Evolutionary conservation across 305 asterid species (phyloP), one percentile per base, ranked within the genome.

Genomic region (Withania somnifera): DNA sequence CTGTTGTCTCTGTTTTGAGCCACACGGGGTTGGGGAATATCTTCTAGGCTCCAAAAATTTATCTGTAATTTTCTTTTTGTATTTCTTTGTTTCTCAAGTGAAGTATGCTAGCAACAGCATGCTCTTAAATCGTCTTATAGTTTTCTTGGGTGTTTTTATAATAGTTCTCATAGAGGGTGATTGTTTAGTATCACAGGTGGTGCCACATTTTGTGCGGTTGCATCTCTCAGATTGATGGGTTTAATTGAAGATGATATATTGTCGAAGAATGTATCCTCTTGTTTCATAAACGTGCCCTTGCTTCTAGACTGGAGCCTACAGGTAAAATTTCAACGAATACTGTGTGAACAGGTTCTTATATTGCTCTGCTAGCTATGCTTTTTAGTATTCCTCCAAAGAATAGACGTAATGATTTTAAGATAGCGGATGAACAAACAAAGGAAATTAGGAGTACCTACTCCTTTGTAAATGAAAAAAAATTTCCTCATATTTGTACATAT

Each of bases 131-230:
- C 67, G 28, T 28, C 42, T 28, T 61, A 2, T 14, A 61, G 42
- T 2, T 61, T 61, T 26, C 10, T 13, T 61, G 36, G 3, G 42
- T 28, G 40, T 34, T 82, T 19, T n/a, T 69, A 58, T 83, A 51
- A 69, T 77, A 53, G 80, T 90, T 83, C 94, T 92, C 89, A 91
- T 69, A 88, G 90, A 88, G 85, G 85, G 83, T 89, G 86, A 80
- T 88, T 89, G 81, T 87, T 88, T 93, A 92, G 97, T 90, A 89
- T 90, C 87, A 81, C 98, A 96, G 99, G 99, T 87, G 99, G 99
- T 82, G 99, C 92, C 91, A 96, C 98, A n/a, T 96, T 91, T 82
- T 96, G 99, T 87, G 99, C 99, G 81, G 95, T 94, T 88, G 95
- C 99, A 30, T 92, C 98, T 86, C 97, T 96, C 80, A 90, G 87